These are phyloP conservation scores for Suillus subluteus DNA, from an alignment of 768 basidiomycete species.

Conservation along the genomic window DNA sequence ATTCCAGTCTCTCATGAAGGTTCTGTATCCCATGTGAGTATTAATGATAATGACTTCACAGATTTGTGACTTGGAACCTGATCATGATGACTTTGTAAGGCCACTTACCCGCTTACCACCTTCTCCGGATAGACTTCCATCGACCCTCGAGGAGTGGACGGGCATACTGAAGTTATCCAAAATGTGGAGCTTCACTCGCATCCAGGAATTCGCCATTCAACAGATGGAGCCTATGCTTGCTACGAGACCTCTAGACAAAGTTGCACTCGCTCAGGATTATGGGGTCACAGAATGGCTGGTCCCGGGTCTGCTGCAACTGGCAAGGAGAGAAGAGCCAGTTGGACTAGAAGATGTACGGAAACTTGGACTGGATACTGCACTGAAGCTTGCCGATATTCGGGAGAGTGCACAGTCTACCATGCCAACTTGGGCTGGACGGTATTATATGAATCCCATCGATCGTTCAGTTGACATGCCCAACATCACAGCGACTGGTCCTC, in stretches of 20 bases:
- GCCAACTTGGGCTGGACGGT: not conserved
- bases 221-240: slow-evolving; percentile 20
- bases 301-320: slow-evolving; percentile 23
- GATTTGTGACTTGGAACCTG: not conserved
- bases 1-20: slow-evolving; percentile 29
- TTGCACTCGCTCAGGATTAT: slow-evolving; percentile 34
- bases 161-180: slow-evolving; percentile 42
- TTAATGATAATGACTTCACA: not conserved
- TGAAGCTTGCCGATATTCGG: slow-evolving; percentile 27
- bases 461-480: not conserved
- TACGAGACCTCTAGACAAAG: slow-evolving; percentile 25
- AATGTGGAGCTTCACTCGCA: slow-evolving; percentile 39
- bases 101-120: not conserved
- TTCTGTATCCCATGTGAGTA: slow-evolving; percentile 24
- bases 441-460: not conserved
- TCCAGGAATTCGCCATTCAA: slow-evolving; percentile 35
- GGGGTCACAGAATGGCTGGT: slow-evolving; percentile 39
- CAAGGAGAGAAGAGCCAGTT: slow-evolving; percentile 19
- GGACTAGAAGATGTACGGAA: slow-evolving; percentile 17
- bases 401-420: slow-evolving; percentile 19
- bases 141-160: slow-evolving; percentile 37
- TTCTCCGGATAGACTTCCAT: slow-evolving; percentile 5
- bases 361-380: slow-evolving; percentile 20
- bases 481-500: not conserved
- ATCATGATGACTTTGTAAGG: not conserved